Conservation (phyloP, 106 monocot genomes). For the Dioscorea alata region DNA sequence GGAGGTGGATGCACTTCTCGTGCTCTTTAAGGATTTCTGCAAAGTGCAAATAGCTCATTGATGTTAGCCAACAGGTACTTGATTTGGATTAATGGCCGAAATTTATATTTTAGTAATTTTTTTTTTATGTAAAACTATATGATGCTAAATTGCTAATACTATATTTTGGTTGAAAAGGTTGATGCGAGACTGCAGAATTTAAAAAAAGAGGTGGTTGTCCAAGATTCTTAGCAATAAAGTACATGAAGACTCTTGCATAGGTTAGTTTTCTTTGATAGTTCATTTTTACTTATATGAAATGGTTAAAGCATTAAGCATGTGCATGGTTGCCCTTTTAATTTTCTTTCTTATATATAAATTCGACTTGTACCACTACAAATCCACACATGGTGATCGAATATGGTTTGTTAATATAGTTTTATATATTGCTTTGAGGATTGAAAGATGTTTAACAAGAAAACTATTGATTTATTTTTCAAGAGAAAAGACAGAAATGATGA, state of each 20-base stretch:
- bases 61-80: conserved; percentile 71
- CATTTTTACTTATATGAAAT: neutral
- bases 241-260: conserved; percentile 81
- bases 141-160: neutral
- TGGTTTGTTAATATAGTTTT: no score
- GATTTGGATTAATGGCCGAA: neutral
- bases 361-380: no score
- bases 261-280: conserved; percentile 23
- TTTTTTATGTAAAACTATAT: neutral
- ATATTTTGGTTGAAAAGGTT: conserved; percentile 4
- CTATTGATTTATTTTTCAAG: no score
- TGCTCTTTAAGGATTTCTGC: conserved; percentile 89
- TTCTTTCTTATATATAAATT: no score
- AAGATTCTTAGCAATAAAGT: conserved; percentile 84
- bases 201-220: conserved; percentile 76
- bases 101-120: no score
- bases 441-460: no score
- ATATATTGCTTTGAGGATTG: no score
- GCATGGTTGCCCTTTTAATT: no score
- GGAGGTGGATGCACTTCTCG: conserved; percentile 75
- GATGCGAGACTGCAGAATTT: conserved; percentile 81
- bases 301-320: no score
- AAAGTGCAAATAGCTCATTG: conserved; percentile 86
- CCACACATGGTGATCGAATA: no score
- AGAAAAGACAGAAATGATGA: no score